These are phyloP conservation scores for Phytophthora pluvialis DNA, from an alignment of 352 stramenopile genomes.

Conservation along the genomic window DNA sequence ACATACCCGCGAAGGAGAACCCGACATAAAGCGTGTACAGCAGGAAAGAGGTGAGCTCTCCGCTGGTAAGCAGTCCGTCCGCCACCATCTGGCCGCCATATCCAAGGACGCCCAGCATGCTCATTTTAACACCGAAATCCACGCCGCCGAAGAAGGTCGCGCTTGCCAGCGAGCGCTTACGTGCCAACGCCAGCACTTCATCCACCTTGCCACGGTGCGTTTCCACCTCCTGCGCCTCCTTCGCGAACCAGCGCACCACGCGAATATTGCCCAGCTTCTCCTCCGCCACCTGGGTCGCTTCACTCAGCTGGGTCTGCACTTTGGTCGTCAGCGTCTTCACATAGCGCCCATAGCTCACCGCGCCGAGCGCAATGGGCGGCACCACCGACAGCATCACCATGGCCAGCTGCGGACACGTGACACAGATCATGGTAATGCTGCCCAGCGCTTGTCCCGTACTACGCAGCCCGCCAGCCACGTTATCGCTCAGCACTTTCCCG, in stretches of 20 bases:
- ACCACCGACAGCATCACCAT: slow-evolving; percentile 92
- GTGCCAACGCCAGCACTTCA: slow-evolving; percentile 65
- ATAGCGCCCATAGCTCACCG: slow-evolving; percentile 86
- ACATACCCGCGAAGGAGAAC: slow-evolving; percentile 89
- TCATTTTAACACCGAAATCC: slow-evolving; percentile 88
- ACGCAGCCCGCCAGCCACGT: slow-evolving; percentile 80
- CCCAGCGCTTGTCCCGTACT: slow-evolving; percentile 83
- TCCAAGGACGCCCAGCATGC: slow-evolving; percentile 90
- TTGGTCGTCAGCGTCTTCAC: slow-evolving; percentile 87
- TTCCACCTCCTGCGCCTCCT: slow-evolving; percentile 76
- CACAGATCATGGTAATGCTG: slow-evolving; percentile 91
- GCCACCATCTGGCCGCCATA: slow-evolving; percentile 93
- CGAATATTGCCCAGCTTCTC: slow-evolving; percentile 93
- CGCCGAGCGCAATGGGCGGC: slow-evolving; percentile 90
- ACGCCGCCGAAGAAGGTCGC: slow-evolving; percentile 88
- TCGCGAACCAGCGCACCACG: slow-evolving; percentile 92
- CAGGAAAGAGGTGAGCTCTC: slow-evolving; percentile 94
- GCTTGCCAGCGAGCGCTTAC: slow-evolving; percentile 77
- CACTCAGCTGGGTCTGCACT: slow-evolving; percentile 92
- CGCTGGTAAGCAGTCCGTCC: slow-evolving; percentile 82
- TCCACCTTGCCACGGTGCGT: slow-evolving; percentile 64
- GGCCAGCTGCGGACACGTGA: slow-evolving; percentile 91
- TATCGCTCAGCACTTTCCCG: slow-evolving; percentile 93
- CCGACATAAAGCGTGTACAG: slow-evolving; percentile 94
- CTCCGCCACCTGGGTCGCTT: slow-evolving; percentile 92